Evolutionary conservation across 768 basidiomycete genomes (phyloP), one percentile per base, ranked within the genome.

Genomic region (Mycena venus): DNA sequence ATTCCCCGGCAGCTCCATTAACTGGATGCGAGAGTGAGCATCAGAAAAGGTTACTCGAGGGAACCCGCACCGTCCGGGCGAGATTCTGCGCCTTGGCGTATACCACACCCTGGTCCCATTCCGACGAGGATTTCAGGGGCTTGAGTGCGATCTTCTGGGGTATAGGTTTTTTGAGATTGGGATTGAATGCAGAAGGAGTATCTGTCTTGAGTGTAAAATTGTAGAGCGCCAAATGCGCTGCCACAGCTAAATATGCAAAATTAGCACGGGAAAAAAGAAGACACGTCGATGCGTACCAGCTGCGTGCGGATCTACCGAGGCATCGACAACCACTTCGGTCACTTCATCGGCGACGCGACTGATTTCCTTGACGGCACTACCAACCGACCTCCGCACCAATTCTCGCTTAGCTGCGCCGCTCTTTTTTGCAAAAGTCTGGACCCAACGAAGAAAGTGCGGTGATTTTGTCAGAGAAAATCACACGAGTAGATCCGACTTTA

Each of bases 1-100:
- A 81, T 97, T 97, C 1, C 91, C 95, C 63, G 96, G 96, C 7
- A 94, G 84, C 83, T 97, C 96, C 91, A 91, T 93, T 58, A 97
- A 87, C 93, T 95, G 61, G 47, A 5, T 9, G 17, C 58, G 34
- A 49, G 25, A 21, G 47, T 14, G 11, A 60, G 58, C n/a, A 12
- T 31, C 27, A 29, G 67, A 40, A 70, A 49, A 47, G 40, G 27
- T 61, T n/a, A 60, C 27, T 34, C 23, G 19, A 31, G 40, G 55
- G 56, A 56, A 61, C 15, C 72, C 88, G 68, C 81, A 93, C 93
- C 49, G 94, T 95, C 51, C 94, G 89, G 29, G 94, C 94, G 73
- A 94, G 83, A 80, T 96, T 96, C 83, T 96, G 95, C 5, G 93
- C 91, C 62, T 92, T 85, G 1, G 92, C 95, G 77, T 95, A 96